Base-by-base conservation (phyloP, 1,284 basidiomycete genomes). In the Cryptococcus sp. region DNA sequence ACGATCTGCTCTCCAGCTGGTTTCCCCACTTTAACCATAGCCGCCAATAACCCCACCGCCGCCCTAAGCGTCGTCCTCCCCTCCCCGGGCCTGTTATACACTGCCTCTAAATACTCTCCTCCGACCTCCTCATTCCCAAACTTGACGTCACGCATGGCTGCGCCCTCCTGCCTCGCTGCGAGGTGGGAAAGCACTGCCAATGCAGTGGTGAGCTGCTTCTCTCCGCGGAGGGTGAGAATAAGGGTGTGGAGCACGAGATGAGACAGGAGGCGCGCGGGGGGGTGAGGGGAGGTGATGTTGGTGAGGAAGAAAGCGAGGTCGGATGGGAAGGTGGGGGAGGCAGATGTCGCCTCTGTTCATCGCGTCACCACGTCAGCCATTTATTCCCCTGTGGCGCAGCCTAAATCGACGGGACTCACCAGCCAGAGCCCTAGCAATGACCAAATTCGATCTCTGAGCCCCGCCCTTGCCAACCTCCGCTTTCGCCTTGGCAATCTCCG, bases 191-290 rank as follows among this genome's bases (percentile, higher is more conserved):
- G 63, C 2, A 85, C 68, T 51, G 77, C 77, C 15, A 79, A 72
- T 0, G 85, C 87, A 0, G 82, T 76, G 9, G 80, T 77, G 20
- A 87, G 69, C 62, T 84, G 84, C 53, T 80, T 81, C 44, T 82
- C 80, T 13, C 84, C 84, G 15, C 83, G 81, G 2, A 85, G 65
- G 15, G 79, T 79, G 23, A 69, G 70, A 23, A 91, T 67, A 42
- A 91, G 69, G 0, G 82, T 79, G 15, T 82, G 80, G 6, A 82
- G 72, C 50, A 89, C 75, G 6, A 91, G 77, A 63, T 84, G 83
- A 0, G 82, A 82, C 37, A 91, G 71, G 2, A 82, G 72, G 13
- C 84, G 80, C 24, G 81, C 77, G 62, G 87, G 81, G 0, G 82
- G 64, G 57, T 83, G 79, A 0, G 75, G 51, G 46, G 82, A 80